A percentile compares a stretch with the other conserved stretches of the same genome.
Evolutionary conservation across 176 grass and related monocot genomes (phyloP).

Genomic region (Lolium rigidum): DNA sequence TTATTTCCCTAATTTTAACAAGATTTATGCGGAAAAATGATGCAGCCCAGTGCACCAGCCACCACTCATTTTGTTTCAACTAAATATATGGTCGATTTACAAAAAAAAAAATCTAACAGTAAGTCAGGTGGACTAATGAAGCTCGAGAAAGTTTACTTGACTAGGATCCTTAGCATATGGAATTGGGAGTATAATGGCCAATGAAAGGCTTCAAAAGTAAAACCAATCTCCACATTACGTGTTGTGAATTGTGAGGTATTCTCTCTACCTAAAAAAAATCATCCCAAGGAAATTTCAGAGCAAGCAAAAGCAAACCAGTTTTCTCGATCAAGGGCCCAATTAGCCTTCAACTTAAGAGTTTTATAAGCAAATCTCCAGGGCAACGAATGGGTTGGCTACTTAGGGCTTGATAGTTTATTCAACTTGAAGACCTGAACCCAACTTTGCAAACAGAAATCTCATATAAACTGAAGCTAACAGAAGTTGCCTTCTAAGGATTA

Average conservation of each 20-base stretch:
- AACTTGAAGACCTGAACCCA: constrained; percentile 4
- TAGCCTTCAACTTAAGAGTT: neutral
- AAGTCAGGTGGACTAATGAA: constrained; percentile 7
- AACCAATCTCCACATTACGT: constrained; percentile 6
- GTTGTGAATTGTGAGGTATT: neutral
- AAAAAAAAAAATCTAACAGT: constrained; percentile 6
- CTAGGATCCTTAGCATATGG: constrained; percentile 5
- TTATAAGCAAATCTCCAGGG: neutral
- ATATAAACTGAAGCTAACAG: neutral
- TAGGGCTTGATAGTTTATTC: constrained; percentile 14
- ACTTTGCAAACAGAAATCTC: neutral
- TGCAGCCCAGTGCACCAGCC: neutral
- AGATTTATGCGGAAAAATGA: constrained; percentile 6
- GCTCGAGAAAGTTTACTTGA: neutral
- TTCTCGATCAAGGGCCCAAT: constrained; percentile 10
- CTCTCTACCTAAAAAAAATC: constrained; percentile 10
- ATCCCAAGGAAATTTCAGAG: constrained; percentile 15
- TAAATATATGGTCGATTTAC: constrained; percentile 10
- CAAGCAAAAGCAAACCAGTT: neutral
- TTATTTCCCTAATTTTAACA: constrained; percentile 13
- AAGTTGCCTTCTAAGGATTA: constrained; percentile 15
- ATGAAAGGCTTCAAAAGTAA: constrained; percentile 9
- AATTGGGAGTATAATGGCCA: neutral
- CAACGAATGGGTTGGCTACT: constrained; percentile 4
- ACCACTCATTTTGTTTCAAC: constrained; percentile 35